A percentile compares a stretch with the other conserved stretches of the same genome.
These are phyloP conservation scores for Fraxinus cuspidata DNA, from an alignment of 257 asterid species.

Conservation along the genomic window DNA sequence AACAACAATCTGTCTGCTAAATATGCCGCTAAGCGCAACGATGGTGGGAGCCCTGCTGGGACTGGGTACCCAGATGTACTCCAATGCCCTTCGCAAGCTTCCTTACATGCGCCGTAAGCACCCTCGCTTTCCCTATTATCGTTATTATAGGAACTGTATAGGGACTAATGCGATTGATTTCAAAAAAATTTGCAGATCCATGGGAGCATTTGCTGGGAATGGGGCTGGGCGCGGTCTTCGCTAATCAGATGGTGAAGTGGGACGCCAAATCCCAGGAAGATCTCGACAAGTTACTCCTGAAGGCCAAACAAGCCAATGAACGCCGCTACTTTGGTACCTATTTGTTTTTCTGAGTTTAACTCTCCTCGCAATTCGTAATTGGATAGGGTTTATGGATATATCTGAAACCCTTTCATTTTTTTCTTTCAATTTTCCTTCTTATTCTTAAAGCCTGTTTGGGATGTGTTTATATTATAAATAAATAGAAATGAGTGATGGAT, in stretches of 20 bases:
- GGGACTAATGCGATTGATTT: slow-evolving; percentile 8
- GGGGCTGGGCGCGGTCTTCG: slow-evolving; percentile 86
- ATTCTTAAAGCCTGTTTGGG: too few relatives aligned
- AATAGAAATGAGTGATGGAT: too few relatives aligned
- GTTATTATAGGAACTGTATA: neutral
- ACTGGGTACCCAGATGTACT: slow-evolving; percentile 90
- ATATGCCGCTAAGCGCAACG: slow-evolving; percentile 86
- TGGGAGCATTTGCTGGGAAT: slow-evolving; percentile 98
- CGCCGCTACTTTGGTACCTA: slow-evolving; percentile 84
- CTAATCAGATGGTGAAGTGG: slow-evolving; percentile 84
- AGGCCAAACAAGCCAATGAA: slow-evolving; percentile 85
- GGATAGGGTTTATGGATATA: neutral
- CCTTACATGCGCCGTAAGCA: slow-evolving; percentile 96
- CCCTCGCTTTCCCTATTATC: neutral
- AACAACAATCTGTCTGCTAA: too few relatives aligned
- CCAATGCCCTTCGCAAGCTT: slow-evolving; percentile 96
- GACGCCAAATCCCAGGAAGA: slow-evolving; percentile 78
- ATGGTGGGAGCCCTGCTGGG: slow-evolving; percentile 84
- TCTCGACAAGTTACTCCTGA: slow-evolving; percentile 77
- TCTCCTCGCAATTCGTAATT: neutral
- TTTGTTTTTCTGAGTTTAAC: neutral
- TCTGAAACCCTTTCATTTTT: neutral
- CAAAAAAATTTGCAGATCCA: slow-evolving; percentile 61
- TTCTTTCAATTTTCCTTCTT: neutral
- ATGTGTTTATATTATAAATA: too few relatives aligned